Base-by-base conservation (phyloP, 1,139 yeast genomes). In the Suhomyces maxii region DNA sequence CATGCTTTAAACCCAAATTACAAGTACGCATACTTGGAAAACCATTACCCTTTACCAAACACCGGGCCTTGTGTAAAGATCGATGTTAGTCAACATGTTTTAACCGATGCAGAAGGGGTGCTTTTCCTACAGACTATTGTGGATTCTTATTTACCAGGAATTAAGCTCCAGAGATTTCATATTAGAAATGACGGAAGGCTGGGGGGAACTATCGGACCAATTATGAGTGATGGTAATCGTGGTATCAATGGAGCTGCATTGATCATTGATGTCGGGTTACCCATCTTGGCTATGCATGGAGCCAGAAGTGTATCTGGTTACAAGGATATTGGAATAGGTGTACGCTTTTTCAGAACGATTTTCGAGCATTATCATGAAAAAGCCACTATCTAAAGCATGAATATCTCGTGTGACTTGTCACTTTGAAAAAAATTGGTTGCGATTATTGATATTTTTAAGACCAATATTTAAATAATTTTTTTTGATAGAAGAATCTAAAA, bases 161-260 rank as follows among this genome's bases (percentile, higher is more conserved):
- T 74, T 39, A 49, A 57, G 38, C 55, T 75, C 31, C 80, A 75
- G 54, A 63, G 63, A 43, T 74, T 74, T 58, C 79, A 74, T 51
- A 70, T 74, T 36, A 63, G 78, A 47, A 75, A 75, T 48, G 79
- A 71, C 53, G 60, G 67, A 5, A 62, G 75, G 40, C 70, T 76
- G 9, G 80, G 80, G 10, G 71, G 77, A 12, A 73, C 79, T 8
- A 75, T 74, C 50, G 80, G 80, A 1, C 79, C 80, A 2, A 65
- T 71, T 59, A 47, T 65, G 59, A 56, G 76, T 48, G 56, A 56
- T 10, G 63, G 60, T 9, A 69, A 73, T 2, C 35, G 59, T 31
- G 59, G 59, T 6, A 49, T 56, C 38, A 53, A 52, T 33, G 80
- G 80, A 2, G 77, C 78, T 6, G 60, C 76, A 45, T 42, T 54